phyloP scores from a whole-genome alignment of 768 basidiomycete genomes.

The Russula foetens region DNA sequence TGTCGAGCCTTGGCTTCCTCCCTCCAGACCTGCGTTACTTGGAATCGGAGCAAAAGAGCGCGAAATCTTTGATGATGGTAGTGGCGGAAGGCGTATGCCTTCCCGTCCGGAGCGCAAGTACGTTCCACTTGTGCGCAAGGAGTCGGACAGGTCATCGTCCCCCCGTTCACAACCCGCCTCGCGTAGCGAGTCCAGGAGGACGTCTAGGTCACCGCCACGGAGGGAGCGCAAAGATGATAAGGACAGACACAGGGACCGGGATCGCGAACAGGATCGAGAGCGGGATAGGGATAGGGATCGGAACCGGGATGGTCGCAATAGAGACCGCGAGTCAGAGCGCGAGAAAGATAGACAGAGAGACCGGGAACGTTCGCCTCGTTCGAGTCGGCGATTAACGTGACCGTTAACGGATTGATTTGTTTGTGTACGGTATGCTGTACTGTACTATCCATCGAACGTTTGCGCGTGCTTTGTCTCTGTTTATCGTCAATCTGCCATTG shows the following conservation, averaged over 20 bases:
- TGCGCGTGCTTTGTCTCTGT: too few relatives aligned
- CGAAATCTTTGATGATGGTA: slow-evolving; percentile 64
- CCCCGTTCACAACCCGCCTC: slow-evolving; percentile 7
- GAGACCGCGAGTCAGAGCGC: slow-evolving; percentile 13
- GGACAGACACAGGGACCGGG: slow-evolving; percentile 1
- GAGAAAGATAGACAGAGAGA: slow-evolving; percentile 20
- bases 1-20: slow-evolving; percentile 75
- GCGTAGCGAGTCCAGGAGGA: neutral
- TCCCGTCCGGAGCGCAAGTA: slow-evolving; percentile 67
- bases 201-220: neutral
- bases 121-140: slow-evolving; percentile 72
- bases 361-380: slow-evolving; percentile 6
- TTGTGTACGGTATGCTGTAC: too few relatives aligned
- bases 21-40: slow-evolving; percentile 73
- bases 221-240: slow-evolving; percentile 5
- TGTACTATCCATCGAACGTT: too few relatives aligned
- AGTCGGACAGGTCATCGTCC: slow-evolving; percentile 27
- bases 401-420: neutral
- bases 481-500: too few relatives aligned
- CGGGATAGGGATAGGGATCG: slow-evolving; percentile 3
- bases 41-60: slow-evolving; percentile 93
- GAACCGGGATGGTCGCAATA: neutral
- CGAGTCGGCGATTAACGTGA: slow-evolving; percentile 5
- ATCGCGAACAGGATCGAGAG: neutral
- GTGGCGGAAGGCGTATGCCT: slow-evolving; percentile 34